Percentiles rank a stretch among this genome's conserved stretches.
These are phyloP conservation scores for Globisporangium nagaii DNA, from an alignment of 352 stramenopile species.

Conservation along the genomic window DNA sequence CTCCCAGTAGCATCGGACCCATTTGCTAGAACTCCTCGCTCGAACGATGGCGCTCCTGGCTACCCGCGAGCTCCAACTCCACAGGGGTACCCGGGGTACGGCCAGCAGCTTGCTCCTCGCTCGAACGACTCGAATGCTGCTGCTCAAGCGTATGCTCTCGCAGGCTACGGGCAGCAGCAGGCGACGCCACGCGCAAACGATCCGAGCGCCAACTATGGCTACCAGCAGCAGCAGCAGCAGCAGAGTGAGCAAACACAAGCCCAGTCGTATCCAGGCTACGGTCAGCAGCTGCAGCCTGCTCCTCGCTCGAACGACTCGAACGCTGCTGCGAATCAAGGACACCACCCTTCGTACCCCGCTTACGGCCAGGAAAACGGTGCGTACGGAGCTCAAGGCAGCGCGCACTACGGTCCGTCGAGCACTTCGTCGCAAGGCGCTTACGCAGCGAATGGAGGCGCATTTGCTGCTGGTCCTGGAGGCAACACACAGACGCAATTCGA, in stretches of 20 bases:
- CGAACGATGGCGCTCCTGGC: background rate
- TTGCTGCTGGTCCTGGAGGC: constrained; percentile 21
- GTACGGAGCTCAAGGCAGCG: background rate
- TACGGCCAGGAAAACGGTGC: constrained; percentile 3
- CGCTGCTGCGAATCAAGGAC: background rate
- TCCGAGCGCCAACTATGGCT: background rate
- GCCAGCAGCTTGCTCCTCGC: constrained; percentile 6
- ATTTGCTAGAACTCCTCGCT: constrained; percentile 5
- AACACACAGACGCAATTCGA: background rate
- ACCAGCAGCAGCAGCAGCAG: background rate
- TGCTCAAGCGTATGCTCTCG: constrained; percentile 3
- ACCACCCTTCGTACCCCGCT: background rate
- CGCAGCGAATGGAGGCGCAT: background rate
- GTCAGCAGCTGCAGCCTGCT: background rate
- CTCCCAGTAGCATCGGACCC: too few species aligned
- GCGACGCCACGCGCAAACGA: constrained; percentile 1
- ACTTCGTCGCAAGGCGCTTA: constrained; percentile 5
- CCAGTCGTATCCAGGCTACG: constrained; percentile 3
- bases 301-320: constrained; percentile 16
- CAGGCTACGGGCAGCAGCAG: constrained; percentile 8
- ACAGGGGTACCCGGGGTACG: constrained; percentile 2
- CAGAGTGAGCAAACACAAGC: background rate
- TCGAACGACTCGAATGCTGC: constrained; percentile 13
- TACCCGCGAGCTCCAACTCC: constrained; percentile 3
- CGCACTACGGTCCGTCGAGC: constrained; percentile 5